Percentiles rank a stretch among this genome's conserved stretches.
phyloP scores from a whole-genome alignment of 1,284 basidiomycete species.

The Ganoderma boninense region DNA sequence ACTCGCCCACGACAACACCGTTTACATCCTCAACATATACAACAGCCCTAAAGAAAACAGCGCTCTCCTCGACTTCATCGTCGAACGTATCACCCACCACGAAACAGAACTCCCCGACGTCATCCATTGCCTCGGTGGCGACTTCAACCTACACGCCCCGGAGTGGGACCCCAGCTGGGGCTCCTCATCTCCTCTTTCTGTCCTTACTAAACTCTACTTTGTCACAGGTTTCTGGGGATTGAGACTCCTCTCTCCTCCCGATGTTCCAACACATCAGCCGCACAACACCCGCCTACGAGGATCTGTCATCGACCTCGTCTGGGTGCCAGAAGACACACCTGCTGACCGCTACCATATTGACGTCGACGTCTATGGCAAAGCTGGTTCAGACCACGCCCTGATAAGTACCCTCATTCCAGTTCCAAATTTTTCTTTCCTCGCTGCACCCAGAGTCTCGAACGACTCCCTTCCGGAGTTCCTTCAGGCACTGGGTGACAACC shows the following conservation, averaged over 20 bases:
- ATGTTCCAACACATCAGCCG: background rate
- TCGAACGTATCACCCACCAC: background rate
- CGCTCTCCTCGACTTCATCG: background rate
- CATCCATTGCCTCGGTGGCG: background rate
- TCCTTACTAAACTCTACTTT: background rate
- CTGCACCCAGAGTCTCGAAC: background rate
- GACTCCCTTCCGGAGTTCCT: background rate
- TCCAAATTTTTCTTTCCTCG: background rate
- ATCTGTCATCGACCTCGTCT: slow-evolving; percentile 2
- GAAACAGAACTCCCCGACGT: background rate
- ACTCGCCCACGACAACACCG: background rate
- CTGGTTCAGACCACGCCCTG: background rate
- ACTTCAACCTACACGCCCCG: background rate
- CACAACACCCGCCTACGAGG: background rate
- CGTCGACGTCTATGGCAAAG: background rate
- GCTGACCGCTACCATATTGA: background rate
- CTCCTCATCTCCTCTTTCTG: too few species aligned
- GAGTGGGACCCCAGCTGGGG: background rate
- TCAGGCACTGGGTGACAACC: background rate
- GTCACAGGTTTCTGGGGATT: background rate
- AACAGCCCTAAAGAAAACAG: background rate
- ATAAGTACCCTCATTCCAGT: background rate
- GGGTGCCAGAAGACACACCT: background rate
- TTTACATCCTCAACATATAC: slow-evolving; percentile 5
- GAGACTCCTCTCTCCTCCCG: background rate